phyloP scores from a whole-genome alignment of 2,329 filamentous ascomycete species.

The Nothophoma quercina region DNA sequence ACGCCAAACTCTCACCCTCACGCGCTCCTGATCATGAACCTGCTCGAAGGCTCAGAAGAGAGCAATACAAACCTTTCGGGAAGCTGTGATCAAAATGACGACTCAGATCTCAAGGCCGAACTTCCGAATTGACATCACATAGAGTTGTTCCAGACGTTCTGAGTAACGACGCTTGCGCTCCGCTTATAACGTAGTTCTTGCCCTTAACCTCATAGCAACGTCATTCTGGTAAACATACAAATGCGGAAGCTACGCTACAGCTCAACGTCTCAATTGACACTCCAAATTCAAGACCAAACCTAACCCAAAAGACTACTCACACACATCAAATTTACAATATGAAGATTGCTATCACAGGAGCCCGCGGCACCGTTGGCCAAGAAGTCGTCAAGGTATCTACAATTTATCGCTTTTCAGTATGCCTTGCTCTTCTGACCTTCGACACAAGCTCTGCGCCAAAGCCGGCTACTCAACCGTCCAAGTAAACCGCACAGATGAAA shows the following conservation, averaged over 20 bases:
- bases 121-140: slow-evolving; percentile 6
- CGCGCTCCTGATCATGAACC: too few species aligned
- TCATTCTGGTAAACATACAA: slow-evolving; percentile 12
- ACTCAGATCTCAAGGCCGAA: not conserved
- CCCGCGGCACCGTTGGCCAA: slow-evolving; percentile 19
- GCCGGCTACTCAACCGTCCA: slow-evolving; percentile 46
- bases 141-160: not conserved
- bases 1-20: too few species aligned
- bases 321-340: not conserved
- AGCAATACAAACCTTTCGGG: not conserved
- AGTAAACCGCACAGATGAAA: slow-evolving; percentile 43
- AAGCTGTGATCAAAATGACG: not conserved
- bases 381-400: too few species aligned
- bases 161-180: slow-evolving; percentile 9
- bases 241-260: slow-evolving; percentile 4
- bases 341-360: slow-evolving; percentile 28
- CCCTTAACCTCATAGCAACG: slow-evolving; percentile 16
- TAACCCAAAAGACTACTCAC: not conserved
- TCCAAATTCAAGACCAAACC: not conserved
- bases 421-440: too few species aligned
- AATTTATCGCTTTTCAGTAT: too few species aligned
- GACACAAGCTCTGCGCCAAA: slow-evolving; percentile 40
- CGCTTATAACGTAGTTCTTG: slow-evolving; percentile 3
- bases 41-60: too few species aligned
- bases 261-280: not conserved